Evolutionary conservation across 2,329 filamentous ascomycete genomes (phyloP), one percentile per base, ranked within the genome.

Genomic region (Fusarium brevicatenulatum): DNA sequence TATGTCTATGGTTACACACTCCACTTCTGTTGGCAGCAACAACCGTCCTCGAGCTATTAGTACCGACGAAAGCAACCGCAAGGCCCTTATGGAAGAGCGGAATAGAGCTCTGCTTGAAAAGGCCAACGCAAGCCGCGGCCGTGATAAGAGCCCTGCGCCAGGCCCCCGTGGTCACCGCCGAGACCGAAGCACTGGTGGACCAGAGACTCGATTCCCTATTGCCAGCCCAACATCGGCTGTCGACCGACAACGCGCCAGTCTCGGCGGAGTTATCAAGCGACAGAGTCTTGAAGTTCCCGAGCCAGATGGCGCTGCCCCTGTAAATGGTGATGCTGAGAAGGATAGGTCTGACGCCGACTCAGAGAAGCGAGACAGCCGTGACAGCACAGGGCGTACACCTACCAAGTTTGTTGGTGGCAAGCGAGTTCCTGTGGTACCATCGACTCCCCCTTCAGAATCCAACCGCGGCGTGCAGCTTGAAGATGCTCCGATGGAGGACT

Each of bases 41-140:
- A 88, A 86, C 75, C 91, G 94, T 46, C 92, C 93, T 30, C 92
- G 96, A 53, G 95, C 95, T 36, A 93, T 98, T 78, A 97, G 94
- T 81, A 97, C 95, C 2, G 95, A 99, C 80, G 96, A 99, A 86
- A 97, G 94, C 83, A 97, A 97, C 82, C 92, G 96, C 68, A 94
- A 95, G 78, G 94, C 94, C 49, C 91, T 97, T 75, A 95, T 97
- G 91, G 95, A 98, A 83, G 96, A 97, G 81, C 91, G 96, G 58
- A 93, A 94, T 80, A 91, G 94, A 70, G 94, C 94, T 56, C 88
- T 95, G 70, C 90, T 96, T 52, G 90, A 90, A 73, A 91, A 91
- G 79, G 87, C 85, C 63, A 89, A 87, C 39, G 87, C 87, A 23
- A 83, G 90, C 74, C 90, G 94, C 58, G 92, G 91, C 79, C 90